A percentile compares a stretch with the other conserved stretches of the same genome.
phyloP scores from a whole-genome alignment of 163 green algal genomes.

The Scenedesmus sp. region DNA sequence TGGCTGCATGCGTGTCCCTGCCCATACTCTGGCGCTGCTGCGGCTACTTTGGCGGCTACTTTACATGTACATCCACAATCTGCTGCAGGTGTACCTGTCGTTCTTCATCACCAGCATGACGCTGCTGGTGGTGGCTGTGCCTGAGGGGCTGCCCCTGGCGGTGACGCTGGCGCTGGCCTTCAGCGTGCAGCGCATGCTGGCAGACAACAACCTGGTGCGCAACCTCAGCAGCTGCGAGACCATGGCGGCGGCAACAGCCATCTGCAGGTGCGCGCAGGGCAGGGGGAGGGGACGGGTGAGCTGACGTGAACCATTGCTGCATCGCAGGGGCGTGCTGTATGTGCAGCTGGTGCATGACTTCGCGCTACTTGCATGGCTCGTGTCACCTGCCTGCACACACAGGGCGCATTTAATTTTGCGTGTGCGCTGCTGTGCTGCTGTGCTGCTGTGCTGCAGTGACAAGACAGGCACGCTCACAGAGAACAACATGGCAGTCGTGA shows the following conservation, averaged over 20 bases:
- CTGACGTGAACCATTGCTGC: background rate
- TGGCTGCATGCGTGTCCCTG: background rate
- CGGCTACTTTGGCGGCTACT: background rate
- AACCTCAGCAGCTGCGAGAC: constrained; percentile 89
- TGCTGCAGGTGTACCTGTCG: constrained; percentile 72
- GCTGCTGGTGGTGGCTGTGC: constrained; percentile 91
- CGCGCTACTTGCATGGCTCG: background rate
- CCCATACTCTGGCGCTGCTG: background rate
- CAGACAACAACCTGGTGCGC: constrained; percentile 90
- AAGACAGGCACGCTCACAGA: constrained; percentile 94
- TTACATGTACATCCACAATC: background rate
- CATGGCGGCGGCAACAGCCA: constrained; percentile 90
- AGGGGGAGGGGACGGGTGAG: background rate
- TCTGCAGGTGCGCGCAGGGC: constrained; percentile 71
- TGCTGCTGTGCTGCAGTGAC: constrained; percentile 72
- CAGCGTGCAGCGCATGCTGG: constrained; percentile 89
- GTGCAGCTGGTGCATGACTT: background rate
- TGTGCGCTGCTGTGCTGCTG: background rate
- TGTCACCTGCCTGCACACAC: background rate
- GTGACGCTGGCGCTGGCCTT: constrained; percentile 93
- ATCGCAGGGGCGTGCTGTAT: too few species aligned
- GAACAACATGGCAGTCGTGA: constrained; percentile 87
- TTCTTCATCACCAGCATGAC: constrained; percentile 90
- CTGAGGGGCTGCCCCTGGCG: constrained; percentile 92
- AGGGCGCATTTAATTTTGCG: background rate